These are phyloP conservation scores for Chlamydomonas asymmetrica DNA, from an alignment of 139 green algal species.

Conservation along the genomic window DNA sequence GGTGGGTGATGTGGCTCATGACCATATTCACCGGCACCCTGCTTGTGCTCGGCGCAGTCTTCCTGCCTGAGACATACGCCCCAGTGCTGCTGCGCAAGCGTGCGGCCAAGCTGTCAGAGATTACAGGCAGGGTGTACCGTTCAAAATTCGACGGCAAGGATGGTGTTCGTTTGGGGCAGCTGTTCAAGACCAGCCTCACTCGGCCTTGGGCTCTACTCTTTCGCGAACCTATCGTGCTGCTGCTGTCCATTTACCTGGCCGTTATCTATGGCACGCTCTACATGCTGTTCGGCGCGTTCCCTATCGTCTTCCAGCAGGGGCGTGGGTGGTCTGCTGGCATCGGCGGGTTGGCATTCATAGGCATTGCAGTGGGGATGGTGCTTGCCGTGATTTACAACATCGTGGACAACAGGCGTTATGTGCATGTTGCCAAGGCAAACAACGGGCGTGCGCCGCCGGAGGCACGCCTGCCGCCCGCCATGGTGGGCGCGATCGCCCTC, in stretches of 20 bases:
- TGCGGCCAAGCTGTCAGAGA: not conserved
- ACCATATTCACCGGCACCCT: slow-evolving; percentile 7
- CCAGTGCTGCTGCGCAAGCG: slow-evolving; percentile 19
- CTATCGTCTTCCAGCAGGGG: slow-evolving; percentile 8
- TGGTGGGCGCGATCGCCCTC: slow-evolving; percentile 5
- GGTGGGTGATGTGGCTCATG: slow-evolving; percentile 21
- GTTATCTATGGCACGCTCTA: slow-evolving; percentile 23
- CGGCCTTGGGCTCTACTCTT: slow-evolving; percentile 17
- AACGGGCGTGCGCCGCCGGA: slow-evolving; percentile 7
- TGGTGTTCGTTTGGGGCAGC: not conserved
- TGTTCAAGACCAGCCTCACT: slow-evolving; percentile 8
- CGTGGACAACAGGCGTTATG: slow-evolving; percentile 19
- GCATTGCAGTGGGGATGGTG: slow-evolving; percentile 15
- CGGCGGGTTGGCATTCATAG: slow-evolving; percentile 12
- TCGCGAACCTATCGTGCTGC: slow-evolving; percentile 20
- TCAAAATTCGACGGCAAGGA: slow-evolving; percentile 7
- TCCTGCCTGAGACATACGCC: slow-evolving; percentile 17
- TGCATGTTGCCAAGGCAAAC: not conserved
- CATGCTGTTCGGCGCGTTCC: slow-evolving; percentile 18
- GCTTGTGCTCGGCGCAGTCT: not conserved
- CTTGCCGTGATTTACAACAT: slow-evolving; percentile 9
- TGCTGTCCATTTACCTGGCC: slow-evolving; percentile 15
- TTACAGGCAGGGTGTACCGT: slow-evolving; percentile 2
- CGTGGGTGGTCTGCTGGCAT: no score
- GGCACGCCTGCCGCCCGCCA: slow-evolving; percentile 16